Percentiles rank a stretch among this genome's conserved stretches.
These are phyloP conservation scores for Nannizziopsis barbatae DNA, from an alignment of 2,329 filamentous ascomycete species.

Conservation along the genomic window DNA sequence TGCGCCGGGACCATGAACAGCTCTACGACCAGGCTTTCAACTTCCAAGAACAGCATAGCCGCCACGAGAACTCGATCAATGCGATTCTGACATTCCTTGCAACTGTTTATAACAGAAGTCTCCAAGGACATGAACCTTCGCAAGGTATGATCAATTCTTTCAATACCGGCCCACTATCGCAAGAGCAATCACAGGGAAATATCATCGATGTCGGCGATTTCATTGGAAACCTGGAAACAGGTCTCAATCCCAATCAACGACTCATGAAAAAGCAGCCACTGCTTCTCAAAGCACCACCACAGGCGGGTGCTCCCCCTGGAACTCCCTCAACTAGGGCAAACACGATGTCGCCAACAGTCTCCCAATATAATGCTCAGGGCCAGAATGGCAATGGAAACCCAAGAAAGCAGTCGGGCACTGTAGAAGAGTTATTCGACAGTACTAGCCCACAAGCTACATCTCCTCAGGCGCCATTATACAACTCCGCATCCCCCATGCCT, in stretches of 20 bases:
- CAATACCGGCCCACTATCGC: conserved; percentile 55
- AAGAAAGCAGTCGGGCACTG: conserved; percentile 20
- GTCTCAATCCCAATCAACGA: conserved; percentile 23
- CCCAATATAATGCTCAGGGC: conserved; percentile 9
- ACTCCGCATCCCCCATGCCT: conserved; percentile 7
- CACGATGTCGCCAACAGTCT: conserved; percentile 28
- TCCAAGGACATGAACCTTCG: conserved; percentile 68
- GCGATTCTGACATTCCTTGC: conserved; percentile 96
- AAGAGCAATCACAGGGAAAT: conserved; percentile 45
- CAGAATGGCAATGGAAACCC: neutral
- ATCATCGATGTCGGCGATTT: conserved; percentile 54
- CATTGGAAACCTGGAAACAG: conserved; percentile 12
- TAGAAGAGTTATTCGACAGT: conserved; percentile 37
- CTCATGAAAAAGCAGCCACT: conserved; percentile 38
- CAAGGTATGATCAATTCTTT: conserved; percentile 79
- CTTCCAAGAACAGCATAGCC: conserved; percentile 83
- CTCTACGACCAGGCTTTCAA: conserved; percentile 77
- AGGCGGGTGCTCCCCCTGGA: conserved; percentile 5
- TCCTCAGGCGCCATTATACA: conserved; percentile 10
- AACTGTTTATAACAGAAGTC: conserved; percentile 86
- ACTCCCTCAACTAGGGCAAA: conserved; percentile 24
- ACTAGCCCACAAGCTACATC: conserved; percentile 23
- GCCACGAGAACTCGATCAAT: conserved; percentile 98
- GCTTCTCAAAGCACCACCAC: conserved; percentile 37
- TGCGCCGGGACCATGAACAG: conserved; percentile 77